Base-by-base conservation (phyloP, 139 green algal species). In the Prasinococcaceae sp. region DNA sequence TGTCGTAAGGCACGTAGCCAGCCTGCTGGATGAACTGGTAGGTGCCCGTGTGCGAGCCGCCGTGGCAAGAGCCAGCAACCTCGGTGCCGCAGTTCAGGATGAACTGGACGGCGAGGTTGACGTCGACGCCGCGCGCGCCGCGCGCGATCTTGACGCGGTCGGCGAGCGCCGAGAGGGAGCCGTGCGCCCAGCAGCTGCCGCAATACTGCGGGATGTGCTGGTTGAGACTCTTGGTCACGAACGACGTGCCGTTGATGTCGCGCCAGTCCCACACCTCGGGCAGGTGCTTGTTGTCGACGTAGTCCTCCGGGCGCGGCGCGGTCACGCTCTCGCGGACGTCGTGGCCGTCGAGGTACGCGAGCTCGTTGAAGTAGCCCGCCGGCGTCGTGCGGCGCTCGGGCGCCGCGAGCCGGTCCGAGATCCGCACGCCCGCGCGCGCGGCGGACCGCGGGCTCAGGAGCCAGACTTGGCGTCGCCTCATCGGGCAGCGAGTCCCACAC, bases 71-170 rank as follows among this genome's bases (percentile, higher is more conserved):
- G 1, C 60, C 60, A 1, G 52, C 60, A 22, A 44, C 26, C 22
- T 62, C 39, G 23, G 37, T 56, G 3, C 76, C 84, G 63, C 85
- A 94, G 57, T 90, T 83, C 19, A 94, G 79, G 19, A 94, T 77
- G 53, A 78, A 71, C 54, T 88, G 79, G 20, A 82, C 65, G 6
- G 55, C 67, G 5, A 88, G 65, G 59, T 78, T 77, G 6, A 72
- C 56, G 33, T 63, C 61, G 8, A 75, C 75, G 73, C 73, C 79
- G 4, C 38, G 58, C n/a, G 55, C 76, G 55, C 63, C 64, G 16
- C 61, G 61, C n/a, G 66, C 39, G 52, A 94, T 92, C 65, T 93
- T 92, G 46, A 75, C 62, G n/a, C 85, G 72, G 63, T 93, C 85
- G 1, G 79, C 74, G 32, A 93, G 60, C 0, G 79, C 56, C 1